Base-by-base conservation (phyloP, 2,329 filamentous ascomycete genomes). In the Penicillium corylophilum region DNA sequence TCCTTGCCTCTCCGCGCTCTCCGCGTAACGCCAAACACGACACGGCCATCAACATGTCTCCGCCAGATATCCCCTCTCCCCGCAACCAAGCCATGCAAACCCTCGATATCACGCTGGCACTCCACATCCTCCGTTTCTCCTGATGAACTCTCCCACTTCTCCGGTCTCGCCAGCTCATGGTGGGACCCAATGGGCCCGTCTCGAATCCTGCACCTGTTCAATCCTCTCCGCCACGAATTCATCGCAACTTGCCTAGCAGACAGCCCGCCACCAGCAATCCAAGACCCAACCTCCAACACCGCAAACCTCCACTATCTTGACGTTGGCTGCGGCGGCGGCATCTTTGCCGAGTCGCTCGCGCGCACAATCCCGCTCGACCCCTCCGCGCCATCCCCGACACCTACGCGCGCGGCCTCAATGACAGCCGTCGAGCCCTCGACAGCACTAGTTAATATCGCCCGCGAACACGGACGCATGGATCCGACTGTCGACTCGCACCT, bases 101-200 rank as follows among this genome's bases (percentile, higher is more conserved):
- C 18, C 22, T 39, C 23, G 26, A 41, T 33, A 18, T 49, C 44
- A 44, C 66, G 66, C 54, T 51, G 57, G 9, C 68, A 71, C 53
- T 69, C 70, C 40, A 70, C 71, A 40, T 85, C 87, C 43, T 91
- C 89, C 49, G 89, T 99, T 73, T 95, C 95, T 65, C 82, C 89
- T 47, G 83, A 87, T 60, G 93, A 99, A 77, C 84, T 99, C 59
- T 89, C 88, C 16, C 94, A 99, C 78, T 99, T 99, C 82, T 91
- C 91, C 67, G 85, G 85, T 57, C 89, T 99, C 65, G 94, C 94
- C 59, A 89, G 89, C 60, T 87, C 87, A 64, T 99, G 94, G 94
- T 99, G 94, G 94, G 92, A 97, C 73, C 89, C 93, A 1, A 86
- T 96, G 68, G 94, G 94, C 46, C 87, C 93, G 6, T 96, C 91